Base-by-base conservation (phyloP, 148 eudicot species). In the Nepenthes gracilis region DNA sequence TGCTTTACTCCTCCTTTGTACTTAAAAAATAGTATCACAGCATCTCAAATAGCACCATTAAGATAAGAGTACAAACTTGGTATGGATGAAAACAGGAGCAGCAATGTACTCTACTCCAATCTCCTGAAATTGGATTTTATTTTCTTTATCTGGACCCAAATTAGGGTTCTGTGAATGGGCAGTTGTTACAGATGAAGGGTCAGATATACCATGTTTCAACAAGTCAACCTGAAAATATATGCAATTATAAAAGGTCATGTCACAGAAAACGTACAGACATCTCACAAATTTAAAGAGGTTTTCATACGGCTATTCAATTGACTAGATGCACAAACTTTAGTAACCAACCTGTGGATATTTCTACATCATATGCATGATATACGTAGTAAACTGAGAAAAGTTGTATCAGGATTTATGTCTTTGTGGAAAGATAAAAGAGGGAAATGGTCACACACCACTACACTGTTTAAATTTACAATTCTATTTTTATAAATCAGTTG, bases 151-250 rank as follows among this genome's bases (percentile, higher is more conserved):
- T 7, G 81, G 60, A 37, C 78, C 72, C 76, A 72, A 43, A 70
- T 69, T 81, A 40, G 90, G 77, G 70, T 71, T 80, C 63, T 85
- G 97, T 54, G 82, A 64, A 54, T 78, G 85, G 50, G 84, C 64
- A 34, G 76, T 59, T 7, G 80, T 33, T 45, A 77, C 70, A 47
- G 90, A 80, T 59, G 97, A 92, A 33, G 97, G 96, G 66, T 92
- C 96, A 43, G 97, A 94, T 70, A 92, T 73, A 53, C 82, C 78
- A 70, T 92, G 98, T 71, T 92, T 92, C 71, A 92, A 72, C 73
- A 92, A 72, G 66, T 92, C 96, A 70, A 92, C 95, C 98, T 92
- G 88, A 70, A 72, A 65, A 73, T 15, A 55, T 14, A 57, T 9
- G 55, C 35, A 60, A 49, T 62, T 7, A 61, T 57, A 36, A 12